These are phyloP conservation scores for Agaricus subrufescens DNA, from an alignment of 768 basidiomycete species.

Conservation along the genomic window DNA sequence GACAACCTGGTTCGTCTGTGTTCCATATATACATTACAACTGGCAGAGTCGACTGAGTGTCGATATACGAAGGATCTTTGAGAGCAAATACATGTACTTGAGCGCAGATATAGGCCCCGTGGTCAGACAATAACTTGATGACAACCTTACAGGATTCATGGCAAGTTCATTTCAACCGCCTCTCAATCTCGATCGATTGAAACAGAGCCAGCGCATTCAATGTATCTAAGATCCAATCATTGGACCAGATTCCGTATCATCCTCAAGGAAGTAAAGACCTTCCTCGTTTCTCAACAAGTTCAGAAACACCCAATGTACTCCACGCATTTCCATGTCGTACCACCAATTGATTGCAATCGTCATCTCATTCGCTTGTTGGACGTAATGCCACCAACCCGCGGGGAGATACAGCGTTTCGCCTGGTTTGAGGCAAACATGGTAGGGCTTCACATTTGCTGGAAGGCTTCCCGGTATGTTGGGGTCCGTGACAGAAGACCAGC, in stretches of 20 bases:
- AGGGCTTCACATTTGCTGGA: slow-evolving; percentile 53
- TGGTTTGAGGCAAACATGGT: slow-evolving; percentile 57
- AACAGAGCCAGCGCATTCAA: not conserved
- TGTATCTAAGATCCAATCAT: not conserved
- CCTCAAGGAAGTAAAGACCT: slow-evolving; percentile 21
- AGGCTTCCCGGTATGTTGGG: slow-evolving; percentile 46
- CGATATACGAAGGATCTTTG: too few species aligned
- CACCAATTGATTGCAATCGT: slow-evolving; percentile 84
- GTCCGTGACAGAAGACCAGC: slow-evolving; percentile 78
- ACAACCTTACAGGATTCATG: too few species aligned
- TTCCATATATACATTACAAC: too few species aligned
- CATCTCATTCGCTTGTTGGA: slow-evolving; percentile 59
- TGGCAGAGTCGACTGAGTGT: too few species aligned
- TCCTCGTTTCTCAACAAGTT: slow-evolving; percentile 49
- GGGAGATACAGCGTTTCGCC: slow-evolving; percentile 89
- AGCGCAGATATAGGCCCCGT: too few species aligned
- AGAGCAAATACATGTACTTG: too few species aligned
- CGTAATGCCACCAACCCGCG: slow-evolving; percentile 93
- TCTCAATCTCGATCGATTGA: not conserved
- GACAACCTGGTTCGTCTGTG: too few species aligned
- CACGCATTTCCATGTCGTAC: slow-evolving; percentile 78
- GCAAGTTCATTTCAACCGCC: too few species aligned
- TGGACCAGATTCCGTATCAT: slow-evolving; percentile 5
- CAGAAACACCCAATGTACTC: slow-evolving; percentile 66
- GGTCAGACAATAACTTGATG: too few species aligned